Base-by-base conservation (phyloP, 306 rosid genomes). In the Pyrus pyrifolia region DNA sequence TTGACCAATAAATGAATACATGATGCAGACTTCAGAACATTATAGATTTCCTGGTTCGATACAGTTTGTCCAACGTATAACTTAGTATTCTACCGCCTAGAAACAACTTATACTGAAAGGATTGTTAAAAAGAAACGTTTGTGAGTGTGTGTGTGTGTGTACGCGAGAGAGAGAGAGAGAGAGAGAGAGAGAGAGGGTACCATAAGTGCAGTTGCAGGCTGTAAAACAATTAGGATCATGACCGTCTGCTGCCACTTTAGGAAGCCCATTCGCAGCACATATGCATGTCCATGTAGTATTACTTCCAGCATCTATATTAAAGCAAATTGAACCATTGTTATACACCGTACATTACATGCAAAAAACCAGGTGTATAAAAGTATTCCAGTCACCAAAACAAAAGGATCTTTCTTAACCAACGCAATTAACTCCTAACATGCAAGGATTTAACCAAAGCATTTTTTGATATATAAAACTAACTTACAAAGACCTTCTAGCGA, bases 181-280 rank as follows among this genome's bases (percentile, higher is more conserved):
- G 75, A 78, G 81, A 74, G 17, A 59, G 79, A 79, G 53, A 82
- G 79, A 76, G 76, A 58, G 42, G 35, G 80, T 89, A 95, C 99
- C 99, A 79, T 82, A 90, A 68, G 86, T 79, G 83, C 97, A 95
- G 79, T 87, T 90, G 90, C 99, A 95, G 84, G 93, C 87, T n/a
- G 84, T 62, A 82, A 92, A 95, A 81, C 97, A 95, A 68, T 77
- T 70, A n/a, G 85, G 64, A 76, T 83, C 78, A 72, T 75, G 85
- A 70, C 60, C 73, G 64, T 76, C 83, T 71, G 86, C 86, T 72
- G 84, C 85, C 67, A 95, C 92, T 80, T 89, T 83, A n/a, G 97
- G 99, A 71, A 91, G 83, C 23, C 89, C 91, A 51, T 86, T 80
- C 40, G 87, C 81, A 68, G 86, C 85, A 71, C 99, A 95, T 68